These are phyloP conservation scores for Trichophyton benhamiae DNA, from an alignment of 2,329 filamentous ascomycete species.

Conservation along the genomic window DNA sequence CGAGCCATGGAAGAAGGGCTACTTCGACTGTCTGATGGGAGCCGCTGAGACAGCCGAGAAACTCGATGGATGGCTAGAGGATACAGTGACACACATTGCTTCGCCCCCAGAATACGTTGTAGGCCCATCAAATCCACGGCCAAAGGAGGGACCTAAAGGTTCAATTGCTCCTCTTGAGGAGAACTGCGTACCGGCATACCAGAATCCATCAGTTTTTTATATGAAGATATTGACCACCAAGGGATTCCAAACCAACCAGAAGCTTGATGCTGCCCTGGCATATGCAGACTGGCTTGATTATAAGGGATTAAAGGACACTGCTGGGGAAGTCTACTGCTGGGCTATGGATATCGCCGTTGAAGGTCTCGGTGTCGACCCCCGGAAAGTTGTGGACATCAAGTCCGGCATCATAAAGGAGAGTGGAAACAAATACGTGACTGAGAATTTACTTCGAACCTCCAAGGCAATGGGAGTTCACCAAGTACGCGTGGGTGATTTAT, in stretches of 20 bases:
- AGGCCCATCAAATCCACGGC: slow-evolving; percentile 72
- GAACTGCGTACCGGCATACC: slow-evolving; percentile 58
- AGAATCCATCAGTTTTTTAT: slow-evolving; percentile 64
- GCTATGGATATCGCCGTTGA: slow-evolving; percentile 61
- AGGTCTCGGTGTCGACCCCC: slow-evolving; percentile 34
- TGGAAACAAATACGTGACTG: slow-evolving; percentile 44
- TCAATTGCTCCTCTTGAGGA: slow-evolving; percentile 55
- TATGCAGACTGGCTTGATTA: slow-evolving; percentile 79
- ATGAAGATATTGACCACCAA: slow-evolving; percentile 66
- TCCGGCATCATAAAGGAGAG: slow-evolving; percentile 55
- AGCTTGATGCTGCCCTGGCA: slow-evolving; percentile 65
- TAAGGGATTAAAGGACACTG: slow-evolving; percentile 53
- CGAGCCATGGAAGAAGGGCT: slow-evolving; percentile 75
- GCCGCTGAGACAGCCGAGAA: slow-evolving; percentile 66
- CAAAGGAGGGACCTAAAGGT: slow-evolving; percentile 52
- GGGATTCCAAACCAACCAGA: slow-evolving; percentile 68
- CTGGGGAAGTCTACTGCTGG: slow-evolving; percentile 61
- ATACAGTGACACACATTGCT: slow-evolving; percentile 52
- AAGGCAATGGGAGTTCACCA: slow-evolving; percentile 70
- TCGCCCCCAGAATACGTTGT: slow-evolving; percentile 63
- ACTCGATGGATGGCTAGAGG: slow-evolving; percentile 64
- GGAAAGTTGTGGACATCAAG: slow-evolving; percentile 45
- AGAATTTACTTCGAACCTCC: slow-evolving; percentile 62
- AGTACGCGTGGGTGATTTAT: slow-evolving; percentile 55
- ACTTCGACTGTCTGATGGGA: slow-evolving; percentile 70